Evolutionary conservation across 345 rosid genomes (phyloP).

Genomic region (Boechera stricta): DNA sequence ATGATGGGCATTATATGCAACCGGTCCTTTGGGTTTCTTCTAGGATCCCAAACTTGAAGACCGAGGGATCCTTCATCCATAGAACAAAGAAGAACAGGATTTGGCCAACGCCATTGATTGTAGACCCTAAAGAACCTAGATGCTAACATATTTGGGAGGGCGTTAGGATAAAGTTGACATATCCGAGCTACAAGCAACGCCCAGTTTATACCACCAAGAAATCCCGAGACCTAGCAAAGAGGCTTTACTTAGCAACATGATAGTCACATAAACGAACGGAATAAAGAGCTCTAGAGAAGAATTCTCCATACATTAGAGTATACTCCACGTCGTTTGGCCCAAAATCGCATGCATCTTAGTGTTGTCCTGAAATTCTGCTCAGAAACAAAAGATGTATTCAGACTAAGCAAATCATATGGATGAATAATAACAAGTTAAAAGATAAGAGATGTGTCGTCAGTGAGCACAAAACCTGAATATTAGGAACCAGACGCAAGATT

Average conservation of each 20-base stretch:
- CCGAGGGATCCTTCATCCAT: slow-evolving; percentile 92
- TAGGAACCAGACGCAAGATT: slow-evolving; percentile 94
- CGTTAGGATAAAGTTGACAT: slow-evolving; percentile 98
- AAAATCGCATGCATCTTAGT: slow-evolving; percentile 89
- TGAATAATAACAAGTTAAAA: slow-evolving; percentile 13
- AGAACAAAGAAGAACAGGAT: slow-evolving; percentile 90
- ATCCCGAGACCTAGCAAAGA: slow-evolving; percentile 79
- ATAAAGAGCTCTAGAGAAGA: slow-evolving; percentile 24
- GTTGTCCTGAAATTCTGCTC: slow-evolving; percentile 88
- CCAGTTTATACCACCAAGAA: slow-evolving; percentile 99
- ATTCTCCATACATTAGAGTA: slow-evolving; percentile 80
- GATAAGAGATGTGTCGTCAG: slow-evolving; percentile 7
- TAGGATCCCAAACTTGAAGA: slow-evolving; percentile 96
- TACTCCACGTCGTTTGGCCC: slow-evolving; percentile 98
- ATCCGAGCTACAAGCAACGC: slow-evolving; percentile 99
- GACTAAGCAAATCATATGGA: slow-evolving; percentile 15
- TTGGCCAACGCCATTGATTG: slow-evolving; percentile 98
- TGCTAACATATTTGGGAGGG: slow-evolving; percentile 87
- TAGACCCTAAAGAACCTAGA: slow-evolving; percentile 95
- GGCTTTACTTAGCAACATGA: slow-evolving; percentile 15
- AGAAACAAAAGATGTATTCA: slow-evolving; percentile 36
- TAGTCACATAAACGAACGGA: slow-evolving; percentile 7
- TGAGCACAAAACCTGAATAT: slow-evolving; percentile 70
- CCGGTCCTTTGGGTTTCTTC: slow-evolving; percentile 83
- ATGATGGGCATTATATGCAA: slow-evolving; percentile 96